Base-by-base conservation (phyloP, 768 basidiomycete genomes). In the Leccinum broughii region DNA sequence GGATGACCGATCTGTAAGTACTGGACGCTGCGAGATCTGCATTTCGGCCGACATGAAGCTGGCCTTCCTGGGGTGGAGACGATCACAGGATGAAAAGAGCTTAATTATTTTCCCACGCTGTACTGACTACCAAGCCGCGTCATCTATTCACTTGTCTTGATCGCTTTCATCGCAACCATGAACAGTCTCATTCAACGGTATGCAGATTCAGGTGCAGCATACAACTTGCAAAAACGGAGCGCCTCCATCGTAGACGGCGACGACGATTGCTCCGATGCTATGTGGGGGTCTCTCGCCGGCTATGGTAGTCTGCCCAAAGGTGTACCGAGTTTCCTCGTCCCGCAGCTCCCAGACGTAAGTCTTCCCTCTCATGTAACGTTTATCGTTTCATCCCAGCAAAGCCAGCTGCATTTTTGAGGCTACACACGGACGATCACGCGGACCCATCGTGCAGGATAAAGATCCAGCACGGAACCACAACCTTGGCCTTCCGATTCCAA, bases 401-500 rank as follows among this genome's bases (percentile, higher is more conserved):
- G 96, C 96, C 96, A 9, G 82, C 91, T 52, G 80, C 91, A 5
- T 99, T 99, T 78, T 81, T 99, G 68, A 84, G 90, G 68, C 77
- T 95, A 58, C 95, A 98, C 78, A 98, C 96, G 48, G 95, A 98
- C 74, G 95, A 97, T 78, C 89, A 87, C 63, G 93, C 94, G 60
- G 93, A 98, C 80, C 92, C 94, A n/a, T n/a, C n/a, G n/a, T 97
- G 95, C 80, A 88, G 85, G 76, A 98, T 99, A 77, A 98, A 98
- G 81, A 95, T 99, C 66, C 90, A 94, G 73, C 97, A 99, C 73
- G 97, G 97, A 68, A 99, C 97, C 28, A 99, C 97, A 10, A 98
- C 97, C 3, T 83, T 99, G 46, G 97, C 97, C 7, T 99, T 99
- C 84, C 83, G 93, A 72, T 99, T 90, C 79, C 80, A 92, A 72